Evolutionary conservation across 2,329 filamentous ascomycete genomes (phyloP), one percentile per base, ranked within the genome.

Genomic region (Allantophomopsis cytisporea): DNA sequence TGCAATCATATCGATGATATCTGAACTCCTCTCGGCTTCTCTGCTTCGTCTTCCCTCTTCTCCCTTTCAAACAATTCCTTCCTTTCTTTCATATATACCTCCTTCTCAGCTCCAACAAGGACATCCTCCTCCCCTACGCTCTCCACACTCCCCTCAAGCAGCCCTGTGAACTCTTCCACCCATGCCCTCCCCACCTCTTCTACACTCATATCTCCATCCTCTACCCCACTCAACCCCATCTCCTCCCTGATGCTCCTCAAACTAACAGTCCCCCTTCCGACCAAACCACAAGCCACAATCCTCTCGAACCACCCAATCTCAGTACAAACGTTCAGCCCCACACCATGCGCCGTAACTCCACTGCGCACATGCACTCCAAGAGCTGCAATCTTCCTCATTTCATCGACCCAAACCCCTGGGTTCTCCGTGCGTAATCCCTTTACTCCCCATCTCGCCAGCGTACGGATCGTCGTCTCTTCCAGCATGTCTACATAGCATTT

Each of bases 301-400:
- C 88, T 70, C 17, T 71, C 64, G 52, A 73, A 80, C 71, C 74
- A 83, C 46, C 60, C 59, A 38, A 74, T 39, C 47, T 83, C 73
- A 41, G 80, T 75, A 47, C 64, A 61, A n/a, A 86, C 61, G 66
- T 94, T 85, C 56, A 95, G 56, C 2, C 84, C 88, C 28, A 94
- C 69, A 6, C 91, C 91, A 57, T 93, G 82, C 44, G 80, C 84
- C 17, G 80, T 87, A 31, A 96, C 71, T 59, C 93, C 79, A 35
- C 89, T 68, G 12, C 87, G 68, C 45, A 95, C 71, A 62, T 96
- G 88, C n/a, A 98, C 85, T 1, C 91, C 91, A 33, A 96, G 65
- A 0, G 88, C 87, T 1, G 86, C 85, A 49, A 98, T 87, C 65
- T 96, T 98, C 14, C 41, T 39, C 30, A 43, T 43, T 17, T 35